Evolutionary conservation across 2,329 filamentous ascomycete species (phyloP), one percentile per base, ranked within the genome.

Genomic region (Curvularia sp.): DNA sequence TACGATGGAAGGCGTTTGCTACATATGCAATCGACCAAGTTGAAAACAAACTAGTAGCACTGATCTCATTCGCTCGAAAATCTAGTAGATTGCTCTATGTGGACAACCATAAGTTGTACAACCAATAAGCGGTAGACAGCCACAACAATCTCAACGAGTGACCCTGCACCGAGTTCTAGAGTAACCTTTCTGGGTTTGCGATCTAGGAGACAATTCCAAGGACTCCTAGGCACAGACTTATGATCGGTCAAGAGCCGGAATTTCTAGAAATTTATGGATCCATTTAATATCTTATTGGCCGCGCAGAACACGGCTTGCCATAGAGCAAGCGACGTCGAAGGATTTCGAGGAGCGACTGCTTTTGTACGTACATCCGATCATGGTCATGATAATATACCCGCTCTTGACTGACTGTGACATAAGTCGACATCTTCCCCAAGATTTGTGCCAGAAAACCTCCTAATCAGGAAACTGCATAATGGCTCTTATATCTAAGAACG

Each of bases 401-500:
- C 20, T 35, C n/a, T 48, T n/a, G 33, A 18, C 15, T 28, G 18
- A 5, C 30, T 28, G 20, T 10, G 1, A 42, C 28, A 31, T 46
- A 31, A 47, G 26, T 12, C 6, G 15, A 22, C 33, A 24, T 54
- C 13, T 13, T 30, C n/a, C 38, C 15, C 31, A 22, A 30, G 5
- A 15, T 12, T 6, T 15, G n/a, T 38, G 12, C 4, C 20, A 43
- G 12, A 18, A 15, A 43, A 10, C 12, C 3, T 13, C 42, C 3
- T 9, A 47, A 38, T 33, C 30, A 39, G 20, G 18, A 43, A 2
- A 7, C 15, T 13, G 33, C 22, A 59, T 26, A 28, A 62, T 62
- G 60, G 53, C 46, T 38, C 60, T 47, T 10, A 26, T 53, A 43
- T 47, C 51, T 15, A 55, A 55, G n/a, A 35, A 35, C 52, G 61